Evolutionary conservation across 164 flowering plant genomes (phyloP).

Genomic region (Stephania yunnanensis): DNA sequence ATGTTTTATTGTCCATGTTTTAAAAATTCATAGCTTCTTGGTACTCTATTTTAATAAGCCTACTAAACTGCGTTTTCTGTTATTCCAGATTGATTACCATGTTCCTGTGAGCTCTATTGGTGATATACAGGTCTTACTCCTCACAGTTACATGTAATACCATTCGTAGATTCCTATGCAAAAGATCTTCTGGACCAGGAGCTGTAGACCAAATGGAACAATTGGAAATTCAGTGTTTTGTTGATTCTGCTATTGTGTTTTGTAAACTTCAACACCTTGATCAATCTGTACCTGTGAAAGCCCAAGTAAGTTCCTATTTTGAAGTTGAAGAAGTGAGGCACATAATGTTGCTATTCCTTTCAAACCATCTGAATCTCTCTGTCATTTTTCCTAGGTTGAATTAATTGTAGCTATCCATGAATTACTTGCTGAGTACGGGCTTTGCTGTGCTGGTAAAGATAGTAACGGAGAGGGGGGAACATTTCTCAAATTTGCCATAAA

Average conservation of each 20-base stretch:
- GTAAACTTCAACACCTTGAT: slow-evolving; percentile 81
- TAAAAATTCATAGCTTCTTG: background rate
- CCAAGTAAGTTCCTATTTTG: slow-evolving; percentile 46
- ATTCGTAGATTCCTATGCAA: slow-evolving; percentile 39
- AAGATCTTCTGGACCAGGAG: slow-evolving; percentile 42
- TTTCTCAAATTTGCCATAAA: slow-evolving; percentile 91
- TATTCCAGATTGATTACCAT: slow-evolving; percentile 44
- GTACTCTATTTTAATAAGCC: background rate
- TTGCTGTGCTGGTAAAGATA: slow-evolving; percentile 75
- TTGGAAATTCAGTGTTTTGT: slow-evolving; percentile 55
- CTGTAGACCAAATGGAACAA: slow-evolving; percentile 45
- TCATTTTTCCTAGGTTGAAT: slow-evolving; percentile 50
- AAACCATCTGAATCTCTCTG: background rate
- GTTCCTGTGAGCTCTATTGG: slow-evolving; percentile 36
- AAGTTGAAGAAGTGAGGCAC: slow-evolving; percentile 8
- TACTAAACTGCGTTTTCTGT: slow-evolving; percentile 11
- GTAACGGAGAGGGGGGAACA: slow-evolving; percentile 78
- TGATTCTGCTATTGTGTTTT: slow-evolving; percentile 70
- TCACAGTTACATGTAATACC: slow-evolving; percentile 61
- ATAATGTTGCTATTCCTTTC: background rate
- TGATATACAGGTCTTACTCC: slow-evolving; percentile 62
- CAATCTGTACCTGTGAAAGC: slow-evolving; percentile 48
- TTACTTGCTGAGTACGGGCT: slow-evolving; percentile 92
- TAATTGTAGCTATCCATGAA: slow-evolving; percentile 81
- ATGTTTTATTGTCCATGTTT: background rate